phyloP scores from a whole-genome alignment of 2,329 filamentous ascomycete genomes.

The Sordariomycetes sp. region DNA sequence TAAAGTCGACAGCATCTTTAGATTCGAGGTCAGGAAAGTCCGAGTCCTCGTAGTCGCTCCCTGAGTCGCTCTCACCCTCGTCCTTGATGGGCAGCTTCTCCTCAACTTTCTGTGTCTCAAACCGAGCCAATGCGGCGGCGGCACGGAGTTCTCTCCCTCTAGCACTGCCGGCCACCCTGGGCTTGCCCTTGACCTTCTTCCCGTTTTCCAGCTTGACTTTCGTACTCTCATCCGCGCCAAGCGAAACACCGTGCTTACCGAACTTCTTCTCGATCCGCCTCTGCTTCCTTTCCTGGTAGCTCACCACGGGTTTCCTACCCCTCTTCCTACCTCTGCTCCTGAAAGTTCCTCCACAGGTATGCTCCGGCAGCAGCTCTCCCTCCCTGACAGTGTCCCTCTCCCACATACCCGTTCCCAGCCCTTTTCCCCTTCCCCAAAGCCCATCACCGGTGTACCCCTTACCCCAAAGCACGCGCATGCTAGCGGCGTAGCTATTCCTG shows the following conservation, averaged over 20 bases:
- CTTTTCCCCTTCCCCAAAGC: conserved; percentile 67
- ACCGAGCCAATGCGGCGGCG: conserved; percentile 66
- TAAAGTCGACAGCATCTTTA: conserved; percentile 51
- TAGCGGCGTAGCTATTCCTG: conserved; percentile 60
- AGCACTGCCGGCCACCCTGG: conserved; percentile 65
- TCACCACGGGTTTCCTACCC: conserved; percentile 41
- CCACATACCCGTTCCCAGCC: conserved; percentile 52
- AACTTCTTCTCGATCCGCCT: conserved; percentile 68
- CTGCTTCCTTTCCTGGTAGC: conserved; percentile 66
- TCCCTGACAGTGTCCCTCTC: conserved; percentile 41
- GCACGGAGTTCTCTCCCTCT: conserved; percentile 68
- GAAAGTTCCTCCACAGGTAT: conserved; percentile 77
- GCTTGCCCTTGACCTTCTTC: conserved; percentile 53
- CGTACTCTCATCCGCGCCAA: conserved; percentile 60
- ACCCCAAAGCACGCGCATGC: conserved; percentile 63
- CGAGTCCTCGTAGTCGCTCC: conserved; percentile 37
- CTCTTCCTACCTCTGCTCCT: conserved; percentile 49
- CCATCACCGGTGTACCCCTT: conserved; percentile 71
- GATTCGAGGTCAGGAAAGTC: conserved; percentile 25
- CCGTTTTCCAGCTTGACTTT: conserved; percentile 61
- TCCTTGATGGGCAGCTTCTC: conserved; percentile 10
- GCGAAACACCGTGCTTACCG: conserved; percentile 55
- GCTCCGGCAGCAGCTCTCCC: conserved; percentile 53
- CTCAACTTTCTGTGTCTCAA: conserved; percentile 45
- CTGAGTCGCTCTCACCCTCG: conserved; percentile 25